Percentiles rank a stretch among this genome's conserved stretches.
phyloP scores from a whole-genome alignment of 2,329 filamentous ascomycete species.

The Fonsecaea monophora region DNA sequence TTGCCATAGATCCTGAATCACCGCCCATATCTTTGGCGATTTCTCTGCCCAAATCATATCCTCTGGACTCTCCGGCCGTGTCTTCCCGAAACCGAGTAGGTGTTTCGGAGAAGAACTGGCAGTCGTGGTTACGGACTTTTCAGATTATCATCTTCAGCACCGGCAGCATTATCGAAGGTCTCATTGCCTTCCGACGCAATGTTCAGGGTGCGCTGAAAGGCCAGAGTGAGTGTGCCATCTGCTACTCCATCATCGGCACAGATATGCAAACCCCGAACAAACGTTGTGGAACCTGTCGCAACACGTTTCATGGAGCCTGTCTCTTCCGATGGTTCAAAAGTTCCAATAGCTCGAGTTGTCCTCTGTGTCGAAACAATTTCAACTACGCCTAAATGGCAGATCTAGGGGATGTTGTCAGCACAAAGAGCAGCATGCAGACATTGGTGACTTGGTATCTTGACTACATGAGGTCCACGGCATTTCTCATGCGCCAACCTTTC shows the following conservation, averaged over 20 bases:
- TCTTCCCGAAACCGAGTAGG: conserved; percentile 81
- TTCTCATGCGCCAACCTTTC: background rate
- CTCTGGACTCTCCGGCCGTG: conserved; percentile 78
- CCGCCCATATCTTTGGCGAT: conserved; percentile 84
- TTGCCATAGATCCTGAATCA: conserved; percentile 84
- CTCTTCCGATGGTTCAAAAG: conserved; percentile 97
- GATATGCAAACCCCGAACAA: conserved; percentile 93
- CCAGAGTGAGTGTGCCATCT: conserved; percentile 94
- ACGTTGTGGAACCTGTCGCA: conserved; percentile 88
- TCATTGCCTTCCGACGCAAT: conserved; percentile 84
- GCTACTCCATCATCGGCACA: conserved; percentile 89
- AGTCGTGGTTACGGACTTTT: conserved; percentile 84
- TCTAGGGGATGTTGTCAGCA: background rate
- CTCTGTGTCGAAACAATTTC: conserved; percentile 89
- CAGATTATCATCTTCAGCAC: conserved; percentile 95
- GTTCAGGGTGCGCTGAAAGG: conserved; percentile 87
- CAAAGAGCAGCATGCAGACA: background rate
- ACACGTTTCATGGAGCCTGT: conserved; percentile 87
- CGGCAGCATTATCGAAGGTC: conserved; percentile 83
- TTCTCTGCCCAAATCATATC: conserved; percentile 79
- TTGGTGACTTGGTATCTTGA: background rate
- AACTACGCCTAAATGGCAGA: conserved; percentile 58
- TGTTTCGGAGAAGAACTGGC: conserved; percentile 90
- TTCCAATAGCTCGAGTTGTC: conserved; percentile 89
- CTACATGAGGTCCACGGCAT: background rate